Conservation (phyloP, 306 rosid species). For the Hylodesmum podocarpum region DNA sequence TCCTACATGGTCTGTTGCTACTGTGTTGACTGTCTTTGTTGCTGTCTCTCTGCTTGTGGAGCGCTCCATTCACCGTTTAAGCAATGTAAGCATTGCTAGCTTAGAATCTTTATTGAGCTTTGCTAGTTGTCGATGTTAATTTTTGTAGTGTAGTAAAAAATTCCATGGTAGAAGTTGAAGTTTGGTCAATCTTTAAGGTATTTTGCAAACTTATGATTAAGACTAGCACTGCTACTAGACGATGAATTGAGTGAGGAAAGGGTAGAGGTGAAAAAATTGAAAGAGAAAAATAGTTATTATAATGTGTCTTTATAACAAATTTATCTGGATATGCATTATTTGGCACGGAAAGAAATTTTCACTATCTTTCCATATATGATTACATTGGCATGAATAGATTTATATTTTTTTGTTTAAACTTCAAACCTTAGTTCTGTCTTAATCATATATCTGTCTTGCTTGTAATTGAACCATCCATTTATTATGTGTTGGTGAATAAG, state of each 20-base stretch:
- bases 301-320: not conserved
- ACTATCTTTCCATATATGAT: not conserved
- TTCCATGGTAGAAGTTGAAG: conserved; percentile 15
- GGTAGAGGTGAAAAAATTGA: not conserved
- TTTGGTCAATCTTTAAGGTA: not conserved
- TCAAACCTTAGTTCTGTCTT: conserved; percentile 4
- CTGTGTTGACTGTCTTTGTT: conserved; percentile 84
- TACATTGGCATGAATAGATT: not conserved
- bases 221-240: not conserved
- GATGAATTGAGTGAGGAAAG: not conserved
- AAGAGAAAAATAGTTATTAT: not conserved
- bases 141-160: not conserved
- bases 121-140: not conserved
- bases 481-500: not conserved
- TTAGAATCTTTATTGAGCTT: conserved; percentile 14
- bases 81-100: conserved; percentile 40
- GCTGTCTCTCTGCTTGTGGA: conserved; percentile 92
- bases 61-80: conserved; percentile 76
- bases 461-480: not conserved
- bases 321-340: conserved; percentile 5
- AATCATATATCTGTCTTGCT: not conserved
- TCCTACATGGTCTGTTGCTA: conserved; percentile 99
- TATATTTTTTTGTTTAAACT: not conserved
- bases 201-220: conserved; percentile 5
- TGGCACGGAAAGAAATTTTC: not conserved